These are phyloP conservation scores for Gossypium thurberi DNA, from an alignment of 345 rosid genomes.

Conservation along the genomic window DNA sequence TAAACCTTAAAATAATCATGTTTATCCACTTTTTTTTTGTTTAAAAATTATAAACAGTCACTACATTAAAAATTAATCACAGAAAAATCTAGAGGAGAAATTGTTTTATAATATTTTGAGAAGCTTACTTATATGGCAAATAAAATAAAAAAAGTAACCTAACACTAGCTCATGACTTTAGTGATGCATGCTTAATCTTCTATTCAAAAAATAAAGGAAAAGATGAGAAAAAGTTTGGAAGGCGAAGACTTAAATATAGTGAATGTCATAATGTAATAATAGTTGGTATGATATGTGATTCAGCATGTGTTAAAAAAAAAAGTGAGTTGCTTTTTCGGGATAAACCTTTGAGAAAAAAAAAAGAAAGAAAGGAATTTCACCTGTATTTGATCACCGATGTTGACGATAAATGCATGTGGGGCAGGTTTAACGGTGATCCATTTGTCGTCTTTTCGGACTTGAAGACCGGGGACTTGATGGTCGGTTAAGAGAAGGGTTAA, in stretches of 20 bases:
- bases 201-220: no score
- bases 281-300: no score
- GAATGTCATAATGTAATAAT: not conserved
- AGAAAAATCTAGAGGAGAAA: no score
- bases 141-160: not conserved
- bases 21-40: not conserved
- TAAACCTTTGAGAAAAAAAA: no score
- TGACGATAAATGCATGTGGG: constrained; percentile 74
- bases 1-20: constrained; percentile 2
- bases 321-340: no score
- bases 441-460: constrained; percentile 48
- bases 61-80: no score
- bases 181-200: not conserved
- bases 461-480: constrained; percentile 67
- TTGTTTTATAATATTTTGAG: not conserved
- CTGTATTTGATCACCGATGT: constrained; percentile 95
- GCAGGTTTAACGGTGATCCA: constrained; percentile 95
- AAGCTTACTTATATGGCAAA: not conserved
- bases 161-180: not conserved
- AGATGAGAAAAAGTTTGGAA: not conserved
- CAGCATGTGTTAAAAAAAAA: no score
- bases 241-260: not conserved
- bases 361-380: constrained; percentile 19
- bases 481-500: constrained; percentile 79
- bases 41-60: no score